A percentile compares a stretch with the other conserved stretches of the same genome.
These are phyloP conservation scores for Grigorovia yakushimaensis DNA, from an alignment of 805 yeast genomes.

Conservation along the genomic window DNA sequence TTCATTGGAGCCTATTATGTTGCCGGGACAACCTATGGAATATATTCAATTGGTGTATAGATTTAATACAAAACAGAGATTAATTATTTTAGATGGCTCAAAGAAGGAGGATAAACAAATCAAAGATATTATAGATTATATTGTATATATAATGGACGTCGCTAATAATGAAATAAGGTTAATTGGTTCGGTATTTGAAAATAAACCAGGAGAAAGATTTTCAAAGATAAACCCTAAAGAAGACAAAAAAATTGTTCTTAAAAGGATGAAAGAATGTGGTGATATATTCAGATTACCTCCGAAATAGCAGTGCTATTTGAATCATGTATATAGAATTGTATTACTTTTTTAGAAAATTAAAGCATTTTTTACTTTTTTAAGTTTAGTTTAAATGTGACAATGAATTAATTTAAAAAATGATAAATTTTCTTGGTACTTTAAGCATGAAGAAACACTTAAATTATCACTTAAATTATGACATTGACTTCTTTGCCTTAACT, in stretches of 20 bases:
- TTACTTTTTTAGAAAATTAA: no score
- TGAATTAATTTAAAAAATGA: no score
- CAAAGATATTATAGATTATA: conserved; percentile 50
- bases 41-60: conserved; percentile 53
- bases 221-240: conserved; percentile 19
- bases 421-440: no score
- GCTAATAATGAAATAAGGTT: conserved; percentile 45
- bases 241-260: conserved; percentile 18
- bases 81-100: conserved; percentile 40
- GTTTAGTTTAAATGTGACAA: no score
- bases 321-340: not conserved
- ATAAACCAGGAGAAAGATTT: conserved; percentile 34
- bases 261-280: conserved; percentile 25
- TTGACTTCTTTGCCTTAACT: no score
- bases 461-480: no score
- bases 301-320: not conserved
- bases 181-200: conserved; percentile 62
- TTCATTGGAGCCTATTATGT: conserved; percentile 56
- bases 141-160: conserved; percentile 54
- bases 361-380: no score
- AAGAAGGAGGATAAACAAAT: conserved; percentile 38
- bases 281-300: conserved; percentile 22
- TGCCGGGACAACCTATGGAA: conserved; percentile 44
- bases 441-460: no score
- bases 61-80: conserved; percentile 52